These are phyloP conservation scores for Trametes pubescens DNA, from an alignment of 1,284 basidiomycete species.

Conservation along the genomic window DNA sequence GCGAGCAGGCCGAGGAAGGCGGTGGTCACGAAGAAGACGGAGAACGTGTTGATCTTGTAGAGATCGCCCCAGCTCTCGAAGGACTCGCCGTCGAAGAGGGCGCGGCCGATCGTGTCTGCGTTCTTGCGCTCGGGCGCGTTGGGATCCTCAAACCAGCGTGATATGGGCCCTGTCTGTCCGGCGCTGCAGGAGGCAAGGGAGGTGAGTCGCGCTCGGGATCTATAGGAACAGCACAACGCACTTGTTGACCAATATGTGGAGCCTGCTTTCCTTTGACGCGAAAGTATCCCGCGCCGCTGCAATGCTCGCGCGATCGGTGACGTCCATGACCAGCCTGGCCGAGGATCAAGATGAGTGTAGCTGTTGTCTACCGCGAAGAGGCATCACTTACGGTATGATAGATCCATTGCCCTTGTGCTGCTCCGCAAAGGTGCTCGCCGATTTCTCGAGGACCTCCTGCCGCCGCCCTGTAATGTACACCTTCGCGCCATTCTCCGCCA, in stretches of 20 bases:
- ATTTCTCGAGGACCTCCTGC: slow-evolving; percentile 65
- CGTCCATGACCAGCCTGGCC: slow-evolving; percentile 71
- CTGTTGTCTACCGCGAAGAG: not conserved
- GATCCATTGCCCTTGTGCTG: slow-evolving; percentile 51
- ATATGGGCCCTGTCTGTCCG: slow-evolving; percentile 71
- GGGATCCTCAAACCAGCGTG: slow-evolving; percentile 63
- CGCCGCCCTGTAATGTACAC: slow-evolving; percentile 84
- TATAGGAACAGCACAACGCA: slow-evolving; percentile 44
- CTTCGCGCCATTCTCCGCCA: slow-evolving; percentile 81
- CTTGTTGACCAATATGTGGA: slow-evolving; percentile 87
- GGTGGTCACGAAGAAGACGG: slow-evolving; percentile 76
- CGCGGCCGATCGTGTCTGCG: slow-evolving; percentile 66
- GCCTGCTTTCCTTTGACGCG: slow-evolving; percentile 67
- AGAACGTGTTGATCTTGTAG: slow-evolving; percentile 73
- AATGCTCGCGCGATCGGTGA: slow-evolving; percentile 75
- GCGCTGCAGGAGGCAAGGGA: slow-evolving; percentile 54
- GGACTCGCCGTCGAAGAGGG: slow-evolving; percentile 72
- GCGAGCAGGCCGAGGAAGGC: slow-evolving; percentile 80
- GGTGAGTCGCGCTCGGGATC: not conserved
- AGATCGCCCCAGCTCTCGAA: slow-evolving; percentile 68
- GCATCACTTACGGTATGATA: slow-evolving; percentile 58
- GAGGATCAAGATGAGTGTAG: not conserved
- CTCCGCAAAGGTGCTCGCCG: slow-evolving; percentile 56
- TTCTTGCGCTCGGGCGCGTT: slow-evolving; percentile 64
- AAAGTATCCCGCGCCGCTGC: slow-evolving; percentile 58